Evolutionary conservation across 2,329 filamentous ascomycete genomes (phyloP).

Genomic region (Fusarium mexicanum): DNA sequence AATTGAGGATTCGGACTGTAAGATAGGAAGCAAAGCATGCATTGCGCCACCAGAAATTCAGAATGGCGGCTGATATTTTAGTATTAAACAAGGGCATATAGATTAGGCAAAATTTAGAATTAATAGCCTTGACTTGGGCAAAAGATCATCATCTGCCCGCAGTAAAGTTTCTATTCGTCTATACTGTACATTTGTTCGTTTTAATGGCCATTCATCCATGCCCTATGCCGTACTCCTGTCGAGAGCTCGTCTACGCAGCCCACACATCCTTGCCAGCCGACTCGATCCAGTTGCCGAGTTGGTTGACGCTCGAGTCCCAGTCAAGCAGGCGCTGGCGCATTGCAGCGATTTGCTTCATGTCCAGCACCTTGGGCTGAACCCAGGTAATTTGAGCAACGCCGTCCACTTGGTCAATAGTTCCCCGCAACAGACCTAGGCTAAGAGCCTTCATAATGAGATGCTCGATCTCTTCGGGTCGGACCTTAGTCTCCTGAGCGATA

Average conservation of each 20-base stretch:
- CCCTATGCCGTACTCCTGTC: neutral
- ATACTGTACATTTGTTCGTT: constrained; percentile 43
- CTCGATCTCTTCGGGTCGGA: constrained; percentile 91
- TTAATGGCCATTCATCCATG: constrained; percentile 16
- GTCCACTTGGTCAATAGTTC: constrained; percentile 96
- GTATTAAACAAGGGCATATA: neutral
- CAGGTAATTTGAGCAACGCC: constrained; percentile 95
- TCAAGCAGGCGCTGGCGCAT: constrained; percentile 90
- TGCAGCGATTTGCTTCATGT: constrained; percentile 92
- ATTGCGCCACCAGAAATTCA: neutral
- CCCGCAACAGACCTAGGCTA: constrained; percentile 87
- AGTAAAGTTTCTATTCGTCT: constrained; percentile 41
- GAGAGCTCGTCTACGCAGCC: constrained; percentile 70
- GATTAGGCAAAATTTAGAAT: constrained; percentile 27
- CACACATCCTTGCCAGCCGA: constrained; percentile 93
- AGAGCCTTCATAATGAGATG: constrained; percentile 99
- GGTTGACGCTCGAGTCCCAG: constrained; percentile 96
- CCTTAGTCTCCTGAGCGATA: constrained; percentile 92
- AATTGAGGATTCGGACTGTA: neutral
- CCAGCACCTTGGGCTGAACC: constrained; percentile 98
- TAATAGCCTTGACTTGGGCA: constrained; percentile 37
- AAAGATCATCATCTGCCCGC: constrained; percentile 31
- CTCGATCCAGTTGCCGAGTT: constrained; percentile 97
- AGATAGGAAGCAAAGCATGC: neutral
- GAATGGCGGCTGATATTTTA: neutral